phyloP scores from a whole-genome alignment of 306 rosid species.

The Prunus armeniaca region DNA sequence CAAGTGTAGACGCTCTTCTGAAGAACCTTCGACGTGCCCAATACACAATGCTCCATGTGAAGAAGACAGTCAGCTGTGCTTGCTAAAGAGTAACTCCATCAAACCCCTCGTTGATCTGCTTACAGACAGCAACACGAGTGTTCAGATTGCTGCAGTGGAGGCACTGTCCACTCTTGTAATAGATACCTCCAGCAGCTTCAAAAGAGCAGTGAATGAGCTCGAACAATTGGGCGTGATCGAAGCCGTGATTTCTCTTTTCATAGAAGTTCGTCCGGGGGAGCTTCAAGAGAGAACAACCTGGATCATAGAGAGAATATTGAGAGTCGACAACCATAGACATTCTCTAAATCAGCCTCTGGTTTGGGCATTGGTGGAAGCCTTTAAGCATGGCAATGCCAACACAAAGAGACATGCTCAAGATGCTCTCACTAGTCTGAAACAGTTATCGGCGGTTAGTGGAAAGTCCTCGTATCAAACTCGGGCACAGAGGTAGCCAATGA shows the following conservation, averaged over 20 bases:
- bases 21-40: conserved; percentile 29
- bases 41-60: conserved; percentile 40
- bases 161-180: conserved; percentile 41
- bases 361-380: conserved; percentile 54
- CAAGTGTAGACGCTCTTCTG: conserved; percentile 39
- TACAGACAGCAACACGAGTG: conserved; percentile 36
- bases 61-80: conserved; percentile 39
- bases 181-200: conserved; percentile 28
- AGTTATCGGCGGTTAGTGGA: conserved; percentile 41
- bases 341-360: conserved; percentile 51
- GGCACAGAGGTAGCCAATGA: conserved; percentile 17
- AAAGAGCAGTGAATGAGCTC: conserved; percentile 44
- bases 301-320: conserved; percentile 49
- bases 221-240: conserved; percentile 36
- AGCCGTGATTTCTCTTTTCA: conserved; percentile 42
- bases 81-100: conserved; percentile 41
- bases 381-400: conserved; percentile 44
- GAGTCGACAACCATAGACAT: conserved; percentile 42
- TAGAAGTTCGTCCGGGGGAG: conserved; percentile 34
- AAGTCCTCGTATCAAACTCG: conserved; percentile 26
- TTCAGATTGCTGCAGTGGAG: conserved; percentile 47
- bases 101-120: conserved; percentile 49
- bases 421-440: conserved; percentile 48
- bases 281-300: conserved; percentile 52
- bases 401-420: conserved; percentile 43